Base-by-base conservation (phyloP, 805 yeast species). In the Priceomyces carsonii region DNA sequence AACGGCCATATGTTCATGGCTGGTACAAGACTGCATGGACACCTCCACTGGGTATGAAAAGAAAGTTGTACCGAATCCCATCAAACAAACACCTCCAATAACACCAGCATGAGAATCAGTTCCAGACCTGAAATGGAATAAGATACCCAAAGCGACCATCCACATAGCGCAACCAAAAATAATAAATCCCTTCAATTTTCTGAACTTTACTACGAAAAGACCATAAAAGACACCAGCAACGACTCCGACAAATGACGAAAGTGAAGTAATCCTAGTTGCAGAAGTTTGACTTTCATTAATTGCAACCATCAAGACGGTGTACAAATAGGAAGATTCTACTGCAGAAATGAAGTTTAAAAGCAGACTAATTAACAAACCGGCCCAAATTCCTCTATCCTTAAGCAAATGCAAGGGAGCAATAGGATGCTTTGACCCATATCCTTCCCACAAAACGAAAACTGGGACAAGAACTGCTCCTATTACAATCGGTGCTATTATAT, bases 271-370 rank as follows among this genome's bases (percentile, higher is more conserved):
- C 26, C 46, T 40, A 18, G 48, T 43, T 29, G 53, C 46, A 7
- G 88, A 77, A 21, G 61, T 65, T 29, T 67, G 54, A 8, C 79
- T 61, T 51, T 80, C 80, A 50, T 77, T 63, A 50, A 82, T 74
- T 3, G 82, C 81, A 21, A 83, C 85, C 29, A 78, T 50, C 41
- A 85, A 63, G 13, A 82, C 82, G 1, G 89, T 73, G 59, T 79
- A 82, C 55, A 84, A 54, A 56, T 73, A 85, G 47, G 79, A 68
- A 19, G 57, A 40, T 56, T 85, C 91, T 16, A 79, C 69, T 38
- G 90, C 88, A 12, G 32, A 39, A 16, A 48, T 41, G 26, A 35
- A 36, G 29, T 45, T 41, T 26, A 40, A 38, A 20, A 45, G 22
- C 33, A 45, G 33, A 19, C 36, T 31, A 5, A 45, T 36, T n/a